Percentiles rank a stretch among this genome's conserved stretches.
Conservation (phyloP, 2,329 filamentous ascomycete genomes). For the Allantophomopsis cytisporea region DNA sequence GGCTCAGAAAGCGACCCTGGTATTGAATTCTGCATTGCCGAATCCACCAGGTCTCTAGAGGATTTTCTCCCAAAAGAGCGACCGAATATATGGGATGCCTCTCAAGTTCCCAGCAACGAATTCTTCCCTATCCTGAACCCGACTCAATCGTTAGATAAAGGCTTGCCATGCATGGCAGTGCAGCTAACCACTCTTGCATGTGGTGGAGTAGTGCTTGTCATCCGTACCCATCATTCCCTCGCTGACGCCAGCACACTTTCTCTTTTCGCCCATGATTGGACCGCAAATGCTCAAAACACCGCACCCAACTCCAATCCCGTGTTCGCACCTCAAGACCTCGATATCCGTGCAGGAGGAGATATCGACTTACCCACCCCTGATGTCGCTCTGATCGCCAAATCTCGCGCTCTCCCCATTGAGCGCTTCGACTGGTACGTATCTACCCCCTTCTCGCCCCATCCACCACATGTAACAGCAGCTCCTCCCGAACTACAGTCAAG, state of each 20-base stretch:
- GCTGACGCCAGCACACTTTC: slow-evolving; percentile 29
- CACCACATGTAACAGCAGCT: neutral
- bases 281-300: slow-evolving; percentile 14
- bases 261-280: slow-evolving; percentile 28
- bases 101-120: slow-evolving; percentile 18
- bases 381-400: slow-evolving; percentile 13
- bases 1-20: slow-evolving; percentile 25
- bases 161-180: slow-evolving; percentile 17
- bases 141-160: slow-evolving; percentile 14
- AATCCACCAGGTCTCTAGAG: slow-evolving; percentile 13
- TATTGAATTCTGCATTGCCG: slow-evolving; percentile 22
- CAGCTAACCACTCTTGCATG: slow-evolving; percentile 26
- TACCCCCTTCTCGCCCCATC: slow-evolving; percentile 9
- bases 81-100: slow-evolving; percentile 21
- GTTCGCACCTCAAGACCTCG: slow-evolving; percentile 26
- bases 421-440: slow-evolving; percentile 29
- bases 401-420: slow-evolving; percentile 26
- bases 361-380: slow-evolving; percentile 12
- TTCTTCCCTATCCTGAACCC: slow-evolving; percentile 20
- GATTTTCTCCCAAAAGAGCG: slow-evolving; percentile 17
- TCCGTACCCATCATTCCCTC: slow-evolving; percentile 28
- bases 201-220: slow-evolving; percentile 25
- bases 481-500: slow-evolving; percentile 12
- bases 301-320: slow-evolving; percentile 12
- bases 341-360: slow-evolving; percentile 18